Base-by-base conservation (phyloP, 169 alveolate species). In the Toxoplasma gondii region DNA sequence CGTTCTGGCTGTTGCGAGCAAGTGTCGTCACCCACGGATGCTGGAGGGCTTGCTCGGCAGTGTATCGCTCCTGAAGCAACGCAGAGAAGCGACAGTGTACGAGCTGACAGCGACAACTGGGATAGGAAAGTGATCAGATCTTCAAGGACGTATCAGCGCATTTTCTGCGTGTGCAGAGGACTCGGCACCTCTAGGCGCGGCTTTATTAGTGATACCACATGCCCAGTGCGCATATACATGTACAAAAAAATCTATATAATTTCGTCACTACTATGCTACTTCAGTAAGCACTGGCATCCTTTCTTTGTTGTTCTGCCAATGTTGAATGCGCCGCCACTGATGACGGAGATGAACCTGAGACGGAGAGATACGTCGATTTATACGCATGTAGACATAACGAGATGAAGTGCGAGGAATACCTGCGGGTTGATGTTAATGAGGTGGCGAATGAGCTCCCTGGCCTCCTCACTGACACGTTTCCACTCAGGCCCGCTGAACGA, bases 91-190 rank as follows among this genome's bases (percentile, higher is more conserved):
- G 80, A 9, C 98, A 99, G 0, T 99, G 99, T 9, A 99, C 99
- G 54, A 98, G 98, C 95, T 98, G 98, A 96, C 98, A 98, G 38
- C 99, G 97, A 91, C 98, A 98, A 34, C 99, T 98, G 41, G 97
- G 98, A 43, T 17, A n/a, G 74, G 64, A 29, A 9, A 9, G 5
- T 96, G 96, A 22, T 97, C 96, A 43, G 96, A 49, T n/a, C n/a
- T n/a, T n/a, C n/a, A n/a, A n/a, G n/a, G n/a, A n/a, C n/a, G n/a
- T n/a, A n/a, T n/a, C n/a, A n/a, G n/a, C n/a, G n/a, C n/a, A n/a
- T n/a, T 81, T 16, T 81, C n/a, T n/a, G n/a, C n/a, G n/a, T n/a
- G n/a, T n/a, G n/a, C n/a, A n/a, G n/a, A n/a, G n/a, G n/a, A n/a
- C n/a, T n/a, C n/a, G n/a, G n/a, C n/a, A n/a, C n/a, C n/a, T n/a